Conservation (phyloP, 2,329 filamentous ascomycete genomes). For the Aspergillus hortae region DNA sequence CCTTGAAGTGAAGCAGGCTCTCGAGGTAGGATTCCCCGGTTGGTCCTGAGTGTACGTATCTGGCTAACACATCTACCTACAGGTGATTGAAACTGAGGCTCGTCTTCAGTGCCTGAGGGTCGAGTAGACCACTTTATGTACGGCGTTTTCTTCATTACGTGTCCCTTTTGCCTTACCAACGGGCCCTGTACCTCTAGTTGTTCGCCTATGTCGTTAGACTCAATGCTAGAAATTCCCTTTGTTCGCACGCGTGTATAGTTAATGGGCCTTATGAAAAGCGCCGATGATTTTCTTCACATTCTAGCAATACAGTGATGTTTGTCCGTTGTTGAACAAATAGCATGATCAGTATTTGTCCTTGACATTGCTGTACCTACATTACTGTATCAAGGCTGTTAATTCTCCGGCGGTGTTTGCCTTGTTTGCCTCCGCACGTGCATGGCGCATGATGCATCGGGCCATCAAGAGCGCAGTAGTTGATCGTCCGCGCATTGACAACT, state of each 20-base stretch:
- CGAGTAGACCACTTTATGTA: slow-evolving; percentile 51
- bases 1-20: slow-evolving; percentile 89
- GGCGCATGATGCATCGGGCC: slow-evolving; percentile 7
- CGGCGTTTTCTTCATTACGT: slow-evolving; percentile 28
- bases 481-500: background rate
- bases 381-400: background rate
- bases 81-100: slow-evolving; percentile 89
- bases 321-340: background rate
- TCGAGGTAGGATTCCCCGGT: slow-evolving; percentile 67
- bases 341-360: no score
- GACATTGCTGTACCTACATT: no score
- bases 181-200: slow-evolving; percentile 40
- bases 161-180: slow-evolving; percentile 28
- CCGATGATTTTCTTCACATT: background rate
- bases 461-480: background rate
- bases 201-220: slow-evolving; percentile 33
- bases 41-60: background rate
- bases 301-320: background rate
- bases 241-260: slow-evolving; percentile 1
- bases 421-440: slow-evolving; percentile 18
- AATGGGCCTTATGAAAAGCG: background rate
- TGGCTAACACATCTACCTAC: slow-evolving; percentile 17
- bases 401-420: slow-evolving; percentile 16
- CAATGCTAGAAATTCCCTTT: slow-evolving; percentile 34
- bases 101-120: slow-evolving; percentile 82